These are phyloP conservation scores for Alternaria arbusti DNA, from an alignment of 2,329 filamentous ascomycete species.

Conservation along the genomic window DNA sequence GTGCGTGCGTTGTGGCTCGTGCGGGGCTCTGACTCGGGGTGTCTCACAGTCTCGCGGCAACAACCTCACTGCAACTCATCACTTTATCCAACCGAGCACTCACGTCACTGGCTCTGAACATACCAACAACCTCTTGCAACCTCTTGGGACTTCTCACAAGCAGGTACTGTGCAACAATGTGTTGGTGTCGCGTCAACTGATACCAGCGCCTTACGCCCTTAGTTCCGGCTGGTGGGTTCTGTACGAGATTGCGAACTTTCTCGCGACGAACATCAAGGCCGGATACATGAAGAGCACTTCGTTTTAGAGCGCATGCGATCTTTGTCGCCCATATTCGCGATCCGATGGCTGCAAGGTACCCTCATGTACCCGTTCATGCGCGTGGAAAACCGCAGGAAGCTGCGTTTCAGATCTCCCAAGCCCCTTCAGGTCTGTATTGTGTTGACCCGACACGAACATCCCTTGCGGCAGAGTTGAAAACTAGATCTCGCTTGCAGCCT, in stretches of 20 bases:
- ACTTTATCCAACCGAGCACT: slow-evolving; percentile 5
- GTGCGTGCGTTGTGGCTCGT: not conserved
- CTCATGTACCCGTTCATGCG: slow-evolving; percentile 2
- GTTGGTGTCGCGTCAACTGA: not conserved
- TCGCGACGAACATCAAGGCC: not conserved
- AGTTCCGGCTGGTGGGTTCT: not conserved
- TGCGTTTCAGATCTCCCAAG: slow-evolving; percentile 1
- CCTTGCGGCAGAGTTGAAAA: not conserved
- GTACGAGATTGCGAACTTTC: not conserved
- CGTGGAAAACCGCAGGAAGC: not conserved
- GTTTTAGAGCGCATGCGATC: not conserved
- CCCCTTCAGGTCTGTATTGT: not conserved
- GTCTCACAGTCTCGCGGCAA: slow-evolving; percentile 10
- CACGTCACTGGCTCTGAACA: not conserved
- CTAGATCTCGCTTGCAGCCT: not conserved
- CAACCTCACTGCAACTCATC: not conserved
- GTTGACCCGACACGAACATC: not conserved
- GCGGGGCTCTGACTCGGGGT: slow-evolving; percentile 4
- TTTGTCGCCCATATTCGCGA: not conserved
- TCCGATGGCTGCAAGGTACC: not conserved
- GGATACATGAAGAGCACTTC: not conserved
- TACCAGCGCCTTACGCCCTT: not conserved
- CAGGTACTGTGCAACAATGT: not conserved
- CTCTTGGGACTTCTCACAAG: not conserved
- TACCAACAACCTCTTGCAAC: not conserved